phyloP scores from a whole-genome alignment of 352 stramenopile genomes.

The Phytophthora niederhauseri region DNA sequence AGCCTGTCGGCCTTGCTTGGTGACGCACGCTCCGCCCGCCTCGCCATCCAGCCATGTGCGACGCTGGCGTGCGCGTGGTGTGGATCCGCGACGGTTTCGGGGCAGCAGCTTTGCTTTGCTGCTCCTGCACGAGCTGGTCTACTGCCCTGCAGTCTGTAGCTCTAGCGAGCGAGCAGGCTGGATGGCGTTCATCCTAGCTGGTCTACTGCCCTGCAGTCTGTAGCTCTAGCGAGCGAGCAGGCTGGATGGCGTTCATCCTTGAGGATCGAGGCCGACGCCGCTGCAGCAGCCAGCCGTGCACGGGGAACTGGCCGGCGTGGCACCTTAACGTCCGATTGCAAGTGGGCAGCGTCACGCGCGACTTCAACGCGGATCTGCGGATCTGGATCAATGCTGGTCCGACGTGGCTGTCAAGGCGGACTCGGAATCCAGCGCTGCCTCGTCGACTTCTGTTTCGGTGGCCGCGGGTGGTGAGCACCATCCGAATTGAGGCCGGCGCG shows the following conservation, averaged over 20 bases:
- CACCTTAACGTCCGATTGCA: slow-evolving; percentile 19
- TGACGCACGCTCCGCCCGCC: slow-evolving; percentile 11
- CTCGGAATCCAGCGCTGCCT: slow-evolving; percentile 13
- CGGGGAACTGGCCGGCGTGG: slow-evolving; percentile 21
- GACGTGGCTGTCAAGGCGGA: slow-evolving; percentile 8
- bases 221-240: not conserved
- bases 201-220: not conserved
- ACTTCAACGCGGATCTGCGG: not conserved
- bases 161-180: not conserved
- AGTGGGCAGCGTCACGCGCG: not conserved
- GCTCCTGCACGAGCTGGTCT: slow-evolving; percentile 1
- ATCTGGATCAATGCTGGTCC: slow-evolving; percentile 2
- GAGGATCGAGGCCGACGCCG: not conserved
- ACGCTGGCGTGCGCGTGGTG: not conserved
- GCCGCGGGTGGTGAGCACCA: not conserved
- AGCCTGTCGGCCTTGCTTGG: slow-evolving; percentile 15
- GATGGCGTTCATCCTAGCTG: slow-evolving; percentile 22
- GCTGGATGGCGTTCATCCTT: slow-evolving; percentile 20
- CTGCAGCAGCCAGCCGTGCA: not conserved
- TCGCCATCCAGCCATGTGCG: not conserved
- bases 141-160: not conserved
- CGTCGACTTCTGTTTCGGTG: slow-evolving; percentile 31
- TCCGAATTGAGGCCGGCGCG: not conserved
- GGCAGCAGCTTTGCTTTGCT: not conserved
- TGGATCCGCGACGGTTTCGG: not conserved